phyloP scores from a whole-genome alignment of 2,329 filamentous ascomycete genomes.

The Trichoderma harzianum region DNA sequence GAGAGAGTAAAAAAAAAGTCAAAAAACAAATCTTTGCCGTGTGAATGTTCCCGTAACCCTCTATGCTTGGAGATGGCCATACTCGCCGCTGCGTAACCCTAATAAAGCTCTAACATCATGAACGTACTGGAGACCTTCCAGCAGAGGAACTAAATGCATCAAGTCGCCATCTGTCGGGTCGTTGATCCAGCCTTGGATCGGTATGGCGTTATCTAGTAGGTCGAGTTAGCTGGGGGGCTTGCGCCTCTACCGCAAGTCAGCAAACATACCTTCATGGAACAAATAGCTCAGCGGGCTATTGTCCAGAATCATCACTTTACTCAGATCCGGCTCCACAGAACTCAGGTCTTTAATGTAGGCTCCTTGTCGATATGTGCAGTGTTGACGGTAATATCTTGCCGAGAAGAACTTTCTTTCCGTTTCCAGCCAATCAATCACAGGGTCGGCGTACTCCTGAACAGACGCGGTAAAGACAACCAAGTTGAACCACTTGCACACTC shows the following conservation, averaged over 20 bases:
- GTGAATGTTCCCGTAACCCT: conserved; percentile 17
- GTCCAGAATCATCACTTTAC: conserved; percentile 97
- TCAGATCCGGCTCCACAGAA: conserved; percentile 92
- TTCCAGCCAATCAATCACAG: conserved; percentile 98
- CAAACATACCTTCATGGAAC: conserved; percentile 83
- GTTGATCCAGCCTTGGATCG: conserved; percentile 98
- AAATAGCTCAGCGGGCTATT: conserved; percentile 98
- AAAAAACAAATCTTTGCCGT: conserved; percentile 12
- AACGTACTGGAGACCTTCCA: conserved; percentile 94
- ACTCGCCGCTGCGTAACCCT: conserved; percentile 82
- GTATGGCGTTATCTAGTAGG: conserved; percentile 86
- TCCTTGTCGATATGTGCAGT: conserved; percentile 92
- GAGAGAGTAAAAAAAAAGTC: not conserved
- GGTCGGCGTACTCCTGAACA: conserved; percentile 97
- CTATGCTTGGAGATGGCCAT: conserved; percentile 56
- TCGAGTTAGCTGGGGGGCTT: conserved; percentile 2
- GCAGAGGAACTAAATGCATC: conserved; percentile 83
- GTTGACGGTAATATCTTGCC: conserved; percentile 89
- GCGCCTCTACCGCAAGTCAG: too few relatives aligned
- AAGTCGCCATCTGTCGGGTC: conserved; percentile 96
- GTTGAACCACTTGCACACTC: conserved; percentile 98
- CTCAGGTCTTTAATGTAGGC: conserved; percentile 98
- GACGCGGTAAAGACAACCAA: conserved; percentile 94
- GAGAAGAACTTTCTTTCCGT: conserved; percentile 95
- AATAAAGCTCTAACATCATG: conserved; percentile 91